phyloP scores from a whole-genome alignment of 148 eudicot genomes.

The Pouteria glomerata region DNA sequence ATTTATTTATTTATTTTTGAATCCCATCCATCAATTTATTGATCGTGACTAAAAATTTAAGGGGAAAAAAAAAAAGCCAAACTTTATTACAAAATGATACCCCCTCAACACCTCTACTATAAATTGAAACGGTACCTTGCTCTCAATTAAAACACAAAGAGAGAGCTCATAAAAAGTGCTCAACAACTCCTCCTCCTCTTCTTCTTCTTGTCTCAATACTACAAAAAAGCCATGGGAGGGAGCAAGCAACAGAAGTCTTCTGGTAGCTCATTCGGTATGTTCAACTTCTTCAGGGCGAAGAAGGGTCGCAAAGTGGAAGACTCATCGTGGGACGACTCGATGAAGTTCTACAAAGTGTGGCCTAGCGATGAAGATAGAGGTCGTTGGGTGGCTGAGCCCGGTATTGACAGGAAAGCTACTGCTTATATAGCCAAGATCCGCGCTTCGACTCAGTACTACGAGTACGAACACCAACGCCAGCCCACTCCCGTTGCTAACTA shows the following conservation, averaged over 20 bases:
- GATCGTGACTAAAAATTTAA: too few relatives aligned
- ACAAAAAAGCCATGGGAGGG: constrained; percentile 39
- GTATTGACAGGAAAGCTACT: constrained; percentile 39
- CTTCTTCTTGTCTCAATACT: neutral
- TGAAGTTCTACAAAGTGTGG: constrained; percentile 35
- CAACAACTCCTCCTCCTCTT: neutral
- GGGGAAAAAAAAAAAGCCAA: too few relatives aligned
- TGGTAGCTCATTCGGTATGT: constrained; percentile 20
- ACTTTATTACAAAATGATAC: too few relatives aligned
- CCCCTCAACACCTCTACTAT: neutral
- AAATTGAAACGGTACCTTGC: neutral
- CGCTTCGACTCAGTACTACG: neutral
- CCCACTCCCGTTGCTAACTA: neutral
- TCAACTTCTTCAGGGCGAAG: constrained; percentile 31
- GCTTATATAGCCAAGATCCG: constrained; percentile 36
- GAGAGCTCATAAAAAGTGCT: neutral
- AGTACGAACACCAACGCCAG: neutral
- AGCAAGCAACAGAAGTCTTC: constrained; percentile 22
- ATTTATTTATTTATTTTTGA: too few relatives aligned
- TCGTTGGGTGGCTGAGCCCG: constrained; percentile 48
- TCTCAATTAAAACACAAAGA: neutral
- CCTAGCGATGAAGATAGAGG: constrained; percentile 64
- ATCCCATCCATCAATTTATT: too few relatives aligned
- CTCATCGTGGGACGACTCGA: constrained; percentile 23
- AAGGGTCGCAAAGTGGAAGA: constrained; percentile 8